Conservation (phyloP, 2,329 filamentous ascomycete species). For the Verticillium zaregamsianum region DNA sequence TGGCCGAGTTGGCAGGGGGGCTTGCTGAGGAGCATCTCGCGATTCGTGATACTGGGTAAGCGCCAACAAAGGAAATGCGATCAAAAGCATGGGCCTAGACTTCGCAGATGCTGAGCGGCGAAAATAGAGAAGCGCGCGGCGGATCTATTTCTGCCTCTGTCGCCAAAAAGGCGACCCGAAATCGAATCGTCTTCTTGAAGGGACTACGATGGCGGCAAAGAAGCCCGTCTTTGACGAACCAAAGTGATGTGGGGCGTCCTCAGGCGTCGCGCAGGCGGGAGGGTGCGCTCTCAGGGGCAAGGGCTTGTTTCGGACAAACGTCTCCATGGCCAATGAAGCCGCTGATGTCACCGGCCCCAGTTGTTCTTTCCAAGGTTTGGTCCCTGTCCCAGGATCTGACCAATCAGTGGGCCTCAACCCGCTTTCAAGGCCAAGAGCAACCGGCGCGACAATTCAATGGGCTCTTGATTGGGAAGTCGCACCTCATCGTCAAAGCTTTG, state of each 20-base stretch:
- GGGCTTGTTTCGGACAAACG: constrained; percentile 12
- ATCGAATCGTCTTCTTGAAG: background rate
- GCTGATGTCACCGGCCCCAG: constrained; percentile 27
- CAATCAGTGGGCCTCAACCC: constrained; percentile 2
- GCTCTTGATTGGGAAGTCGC: background rate
- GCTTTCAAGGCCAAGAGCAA: constrained; percentile 5
- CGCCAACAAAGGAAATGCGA: background rate
- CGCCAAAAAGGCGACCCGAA: background rate
- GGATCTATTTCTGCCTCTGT: constrained; percentile 1
- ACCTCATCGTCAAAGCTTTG: background rate
- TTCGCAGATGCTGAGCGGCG: background rate
- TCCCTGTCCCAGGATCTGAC: background rate
- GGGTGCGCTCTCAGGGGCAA: constrained; percentile 2
- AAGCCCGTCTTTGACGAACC: background rate
- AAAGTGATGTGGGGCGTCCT: background rate
- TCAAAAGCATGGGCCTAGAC: background rate
- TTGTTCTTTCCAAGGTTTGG: background rate
- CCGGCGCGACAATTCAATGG: constrained; percentile 1
- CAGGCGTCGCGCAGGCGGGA: background rate
- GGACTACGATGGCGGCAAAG: background rate
- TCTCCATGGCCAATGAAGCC: constrained; percentile 23
- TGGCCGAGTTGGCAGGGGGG: background rate
- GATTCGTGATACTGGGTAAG: background rate
- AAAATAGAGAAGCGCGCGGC: constrained; percentile 25
- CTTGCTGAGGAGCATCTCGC: background rate